A percentile compares a stretch with the other conserved stretches of the same genome.
Conservation (phyloP, 352 stramenopile genomes). For the Pythium dissimile region DNA sequence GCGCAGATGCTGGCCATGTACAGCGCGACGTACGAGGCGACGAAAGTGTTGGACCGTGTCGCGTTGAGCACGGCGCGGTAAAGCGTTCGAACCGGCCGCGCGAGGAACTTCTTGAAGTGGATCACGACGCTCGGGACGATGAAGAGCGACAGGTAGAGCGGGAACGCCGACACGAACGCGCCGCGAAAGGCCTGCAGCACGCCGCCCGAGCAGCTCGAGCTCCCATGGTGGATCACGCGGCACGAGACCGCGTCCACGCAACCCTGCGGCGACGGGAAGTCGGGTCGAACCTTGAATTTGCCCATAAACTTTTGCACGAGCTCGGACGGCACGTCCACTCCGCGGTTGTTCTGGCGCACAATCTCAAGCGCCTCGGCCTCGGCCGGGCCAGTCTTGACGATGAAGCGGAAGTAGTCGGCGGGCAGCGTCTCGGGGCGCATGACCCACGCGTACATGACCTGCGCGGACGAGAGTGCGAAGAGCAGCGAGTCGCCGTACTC, state of each 20-base stretch:
- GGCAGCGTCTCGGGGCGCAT: constrained; percentile 71
- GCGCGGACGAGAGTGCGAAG: constrained; percentile 70
- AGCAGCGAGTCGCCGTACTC: constrained; percentile 74
- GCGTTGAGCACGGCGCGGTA: constrained; percentile 56
- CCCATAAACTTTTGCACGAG: constrained; percentile 40
- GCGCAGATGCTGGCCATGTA: constrained; percentile 68
- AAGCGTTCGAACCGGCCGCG: constrained; percentile 47
- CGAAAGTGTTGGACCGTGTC: constrained; percentile 73
- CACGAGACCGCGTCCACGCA: constrained; percentile 44
- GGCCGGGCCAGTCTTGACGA: constrained; percentile 66
- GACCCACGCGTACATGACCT: constrained; percentile 87
- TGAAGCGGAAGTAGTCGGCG: constrained; percentile 81
- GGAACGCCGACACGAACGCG: constrained; percentile 64
- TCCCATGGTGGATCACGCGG: constrained; percentile 54
- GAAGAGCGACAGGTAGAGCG: constrained; percentile 83
- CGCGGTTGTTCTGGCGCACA: constrained; percentile 59
- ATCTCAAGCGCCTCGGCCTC: constrained; percentile 60
- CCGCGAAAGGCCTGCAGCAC: constrained; percentile 49
- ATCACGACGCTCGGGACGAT: constrained; percentile 82
- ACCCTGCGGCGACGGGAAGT: constrained; percentile 31
- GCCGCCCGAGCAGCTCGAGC: constrained; percentile 44
- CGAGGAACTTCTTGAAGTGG: constrained; percentile 77
- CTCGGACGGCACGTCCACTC: constrained; percentile 32
- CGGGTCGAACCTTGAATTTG: constrained; percentile 28
- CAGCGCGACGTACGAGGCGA: constrained; percentile 66